Percentiles rank a stretch among this genome's conserved stretches.
Conservation (phyloP, 768 basidiomycete species). For the Serendipita sp. region DNA sequence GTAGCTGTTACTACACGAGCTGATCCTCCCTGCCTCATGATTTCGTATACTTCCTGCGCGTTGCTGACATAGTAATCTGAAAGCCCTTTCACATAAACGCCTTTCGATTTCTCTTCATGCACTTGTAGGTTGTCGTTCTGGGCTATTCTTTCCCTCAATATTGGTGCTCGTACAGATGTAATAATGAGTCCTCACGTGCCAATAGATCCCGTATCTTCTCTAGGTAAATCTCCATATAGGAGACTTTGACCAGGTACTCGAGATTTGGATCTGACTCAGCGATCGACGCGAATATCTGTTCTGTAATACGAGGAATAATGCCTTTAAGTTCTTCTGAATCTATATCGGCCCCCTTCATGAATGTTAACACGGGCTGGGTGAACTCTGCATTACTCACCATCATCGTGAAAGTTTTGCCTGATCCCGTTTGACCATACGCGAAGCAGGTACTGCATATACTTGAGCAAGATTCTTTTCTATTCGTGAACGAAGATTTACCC, state of each 20-base stretch:
- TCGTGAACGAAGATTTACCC: constrained; percentile 4
- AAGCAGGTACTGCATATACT: constrained; percentile 11
- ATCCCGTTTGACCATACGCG: constrained; percentile 70
- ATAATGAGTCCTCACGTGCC: constrained; percentile 55
- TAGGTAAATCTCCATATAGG: constrained; percentile 99
- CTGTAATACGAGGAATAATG: constrained; percentile 94
- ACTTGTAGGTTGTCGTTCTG: constrained; percentile 98
- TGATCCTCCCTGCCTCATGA: constrained; percentile 91
- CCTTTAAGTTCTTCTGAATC: constrained; percentile 87
- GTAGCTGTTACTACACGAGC: constrained; percentile 88
- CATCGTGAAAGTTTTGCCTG: constrained; percentile 94
- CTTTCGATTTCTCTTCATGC: constrained; percentile 94
- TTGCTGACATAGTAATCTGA: constrained; percentile 97
- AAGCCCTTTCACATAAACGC: constrained; percentile 94
- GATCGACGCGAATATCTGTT: constrained; percentile 97
- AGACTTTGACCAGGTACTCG: constrained; percentile 98
- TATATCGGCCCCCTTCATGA: constrained; percentile 80
- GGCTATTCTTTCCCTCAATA: constrained; percentile 28
- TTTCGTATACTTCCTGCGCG: constrained; percentile 91
- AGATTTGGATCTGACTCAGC: constrained; percentile 87
- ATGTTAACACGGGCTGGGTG: constrained; percentile 7
- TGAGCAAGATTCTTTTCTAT: not conserved
- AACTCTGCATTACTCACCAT: constrained; percentile 42
- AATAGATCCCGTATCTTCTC: constrained; percentile 91
- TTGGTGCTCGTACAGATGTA: not conserved